Conservation (phyloP, 2,329 filamentous ascomycete species). For the Dothistroma septosporum region DNA sequence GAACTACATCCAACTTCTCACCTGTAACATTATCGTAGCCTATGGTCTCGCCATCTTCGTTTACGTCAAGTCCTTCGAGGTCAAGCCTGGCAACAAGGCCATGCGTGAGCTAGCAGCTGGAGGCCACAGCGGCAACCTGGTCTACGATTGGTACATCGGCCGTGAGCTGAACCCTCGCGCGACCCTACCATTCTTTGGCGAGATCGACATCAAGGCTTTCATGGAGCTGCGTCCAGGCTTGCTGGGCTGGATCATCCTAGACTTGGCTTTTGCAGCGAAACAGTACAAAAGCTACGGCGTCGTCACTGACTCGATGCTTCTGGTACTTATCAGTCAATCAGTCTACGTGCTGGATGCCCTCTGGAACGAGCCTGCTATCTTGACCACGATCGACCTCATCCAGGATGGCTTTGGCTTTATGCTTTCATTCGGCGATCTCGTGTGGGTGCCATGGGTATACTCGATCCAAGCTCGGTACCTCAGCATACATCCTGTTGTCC, state of each 20-base stretch:
- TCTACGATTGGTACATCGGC: slow-evolving; percentile 97
- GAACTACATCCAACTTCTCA: slow-evolving; percentile 82
- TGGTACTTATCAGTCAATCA: slow-evolving; percentile 71
- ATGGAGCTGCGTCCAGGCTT: slow-evolving; percentile 89
- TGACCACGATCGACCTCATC: slow-evolving; percentile 93
- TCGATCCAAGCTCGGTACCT: slow-evolving; percentile 81
- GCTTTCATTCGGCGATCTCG: slow-evolving; percentile 86
- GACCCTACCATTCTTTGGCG: slow-evolving; percentile 71
- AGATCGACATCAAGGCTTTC: slow-evolving; percentile 85
- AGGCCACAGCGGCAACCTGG: slow-evolving; percentile 73
- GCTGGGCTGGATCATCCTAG: slow-evolving; percentile 81
- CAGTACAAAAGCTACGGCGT: slow-evolving; percentile 83
- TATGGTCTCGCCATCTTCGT: slow-evolving; percentile 70
- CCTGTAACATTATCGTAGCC: slow-evolving; percentile 74
- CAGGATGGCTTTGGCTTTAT: slow-evolving; percentile 94
- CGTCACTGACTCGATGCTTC: slow-evolving; percentile 78
- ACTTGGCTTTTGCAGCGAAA: slow-evolving; percentile 78
- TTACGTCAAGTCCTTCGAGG: slow-evolving; percentile 76
- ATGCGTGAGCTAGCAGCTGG: slow-evolving; percentile 76
- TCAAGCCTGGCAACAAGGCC: slow-evolving; percentile 68
- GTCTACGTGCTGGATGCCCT: slow-evolving; percentile 81
- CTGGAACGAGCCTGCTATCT: slow-evolving; percentile 80
- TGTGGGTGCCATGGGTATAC: slow-evolving; percentile 91
- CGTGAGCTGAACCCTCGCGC: slow-evolving; percentile 90
- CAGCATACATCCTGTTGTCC: slow-evolving; percentile 71